Base-by-base conservation (phyloP, 2,329 filamentous ascomycete genomes). In the Cercospora zeina region DNA sequence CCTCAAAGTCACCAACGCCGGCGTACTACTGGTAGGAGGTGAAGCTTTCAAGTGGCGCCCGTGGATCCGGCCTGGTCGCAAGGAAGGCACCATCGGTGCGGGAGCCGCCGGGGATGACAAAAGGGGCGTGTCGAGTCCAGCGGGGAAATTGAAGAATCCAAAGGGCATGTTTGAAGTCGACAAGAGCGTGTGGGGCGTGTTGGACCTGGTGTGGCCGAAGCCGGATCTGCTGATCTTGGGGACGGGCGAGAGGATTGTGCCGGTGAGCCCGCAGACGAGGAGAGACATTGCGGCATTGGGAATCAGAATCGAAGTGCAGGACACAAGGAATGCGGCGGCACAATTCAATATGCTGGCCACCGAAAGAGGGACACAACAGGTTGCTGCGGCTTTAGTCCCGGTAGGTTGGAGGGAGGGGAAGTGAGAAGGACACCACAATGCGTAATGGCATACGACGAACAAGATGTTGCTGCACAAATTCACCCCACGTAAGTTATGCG, bases 311-410 rank as follows among this genome's bases (percentile, higher is more conserved):
- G 95, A 99, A 72, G 83, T 97, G 3, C 84, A 93, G 72, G 95
- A 97, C 77, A 97, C 95, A 33, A 83, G 91, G 66, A 97, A 97
- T 77, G 95, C 95, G 8, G 91, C 93, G 1, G 89, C 93, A 34
- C 92, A 97, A 75, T 99, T 95, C 76, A 99, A 99, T 74, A 75
- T 99, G 71, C 79, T 99, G 59, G 93, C 92, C n/a, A 97, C 92
- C 16, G 95, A 99, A 79, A 82, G 95, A 56, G 93, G 95, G 1
- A 87, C 95, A 5, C 83, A 86, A 19, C 89, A 93, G 71, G 87
- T 97, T 65, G 93, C 92, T 30, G 93, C 91, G 1, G 93, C 92
- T 9, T 75, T 99, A 76, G 85, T 97, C 75, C 93, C 93, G 0
- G 83, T 95, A 58, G 92, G 91, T 1, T 96, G 91, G 90, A 85